Evolutionary conservation across 2,329 filamentous ascomycete genomes (phyloP), one percentile per base, ranked within the genome.

Genomic region (Alternaria rosae): DNA sequence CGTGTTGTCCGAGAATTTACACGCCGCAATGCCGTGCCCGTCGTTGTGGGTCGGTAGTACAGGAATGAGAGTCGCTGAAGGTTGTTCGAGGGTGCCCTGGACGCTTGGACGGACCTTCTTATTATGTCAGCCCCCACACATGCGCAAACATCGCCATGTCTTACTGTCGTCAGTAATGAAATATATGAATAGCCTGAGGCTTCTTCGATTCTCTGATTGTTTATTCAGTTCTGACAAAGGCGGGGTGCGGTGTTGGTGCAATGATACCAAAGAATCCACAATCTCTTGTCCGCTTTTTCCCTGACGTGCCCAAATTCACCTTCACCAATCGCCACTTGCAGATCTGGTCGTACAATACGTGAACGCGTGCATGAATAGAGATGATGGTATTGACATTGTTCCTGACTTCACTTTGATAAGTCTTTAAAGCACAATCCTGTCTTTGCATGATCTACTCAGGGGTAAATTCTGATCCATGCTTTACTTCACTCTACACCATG

Each of bases 21-120:
- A 62, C 73, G 71, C 69, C 70, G 58, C 61, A 57, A 64, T 62
- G 54, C 69, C 70, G 70, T 71, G 68, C 70, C 71, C 69, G 72
- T 65, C 66, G 72, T 67, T 56, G 72, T 59, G 65, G 62, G 70
- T 68, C 65, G 70, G 69, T 68, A 67, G 70, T 73, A 59, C 65
- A 63, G 54, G 69, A 62, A 70, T 62, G 59, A 66, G 63, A 62
- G 65, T 62, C 47, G 59, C 47, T 44, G 55, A 71, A 74, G 67
- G 68, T 71, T 70, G 61, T 59, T 67, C 64, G 66, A 69, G 58
- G 64, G 54, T 52, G 54, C 47, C 59, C 59, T 61, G 53, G 64
- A 68, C 65, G 64, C 64, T 65, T 57, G 64, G 64, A 66, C 64
- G 54, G 57, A 43, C 57, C 64, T 55, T 65, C 63, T 65, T 60